phyloP scores from a whole-genome alignment of 441 rosid species.

The Dalechampia spathulata region DNA sequence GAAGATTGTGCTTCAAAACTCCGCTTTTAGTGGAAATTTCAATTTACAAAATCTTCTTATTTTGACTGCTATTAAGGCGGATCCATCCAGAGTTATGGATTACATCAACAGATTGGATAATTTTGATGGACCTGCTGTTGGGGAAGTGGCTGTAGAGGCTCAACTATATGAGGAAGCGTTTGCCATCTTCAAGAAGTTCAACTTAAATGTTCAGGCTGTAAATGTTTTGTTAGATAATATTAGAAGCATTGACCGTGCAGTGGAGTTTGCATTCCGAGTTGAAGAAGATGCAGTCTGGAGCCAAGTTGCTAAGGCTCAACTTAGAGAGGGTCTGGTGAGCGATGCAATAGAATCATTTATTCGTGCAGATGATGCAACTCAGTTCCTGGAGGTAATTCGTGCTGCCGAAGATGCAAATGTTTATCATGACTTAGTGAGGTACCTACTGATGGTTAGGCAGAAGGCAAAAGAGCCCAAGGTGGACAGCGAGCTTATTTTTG shows the following conservation, averaged over 20 bases:
- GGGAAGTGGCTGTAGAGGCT: constrained; percentile 96
- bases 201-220: constrained; percentile 94
- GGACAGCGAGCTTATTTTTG: constrained; percentile 96
- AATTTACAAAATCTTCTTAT: constrained; percentile 96
- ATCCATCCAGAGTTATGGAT: constrained; percentile 98
- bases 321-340: constrained; percentile 88
- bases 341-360: constrained; percentile 98
- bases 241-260: constrained; percentile 88
- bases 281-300: constrained; percentile 99
- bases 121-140: constrained; percentile 99
- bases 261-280: constrained; percentile 95
- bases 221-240: constrained; percentile 83
- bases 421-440: constrained; percentile 91
- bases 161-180: constrained; percentile 89
- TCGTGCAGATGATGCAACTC: constrained; percentile 96
- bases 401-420: constrained; percentile 84
- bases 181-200: constrained; percentile 94
- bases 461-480: constrained; percentile 98
- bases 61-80: constrained; percentile 97
- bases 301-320: constrained; percentile 97
- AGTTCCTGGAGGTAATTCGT: constrained; percentile 81
- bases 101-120: constrained; percentile 94
- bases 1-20: constrained; percentile 98
- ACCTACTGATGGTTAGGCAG: constrained; percentile 97
- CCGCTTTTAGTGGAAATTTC: constrained; percentile 99